These are phyloP conservation scores for Eudorina sp. DNA, from an alignment of 139 green algal genomes.

Conservation along the genomic window DNA sequence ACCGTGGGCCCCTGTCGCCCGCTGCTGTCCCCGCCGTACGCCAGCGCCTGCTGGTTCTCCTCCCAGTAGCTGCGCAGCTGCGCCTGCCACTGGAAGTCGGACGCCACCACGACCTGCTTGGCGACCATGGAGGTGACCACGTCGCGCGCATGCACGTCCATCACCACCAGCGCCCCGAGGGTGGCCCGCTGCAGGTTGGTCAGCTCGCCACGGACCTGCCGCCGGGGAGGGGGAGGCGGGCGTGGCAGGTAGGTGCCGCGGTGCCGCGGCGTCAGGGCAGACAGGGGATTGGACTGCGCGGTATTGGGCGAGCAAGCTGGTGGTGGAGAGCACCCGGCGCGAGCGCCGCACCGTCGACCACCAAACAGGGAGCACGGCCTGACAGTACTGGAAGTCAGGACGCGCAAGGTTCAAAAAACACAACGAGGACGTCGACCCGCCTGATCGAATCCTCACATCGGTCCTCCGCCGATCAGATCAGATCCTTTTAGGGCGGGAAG, in stretches of 20 bases:
- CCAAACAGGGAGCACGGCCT: too few relatives aligned
- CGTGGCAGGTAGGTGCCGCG: neutral
- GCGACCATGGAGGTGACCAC: conserved; percentile 65
- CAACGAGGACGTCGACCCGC: too few relatives aligned
- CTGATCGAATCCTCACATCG: too few relatives aligned
- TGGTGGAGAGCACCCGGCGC: too few relatives aligned
- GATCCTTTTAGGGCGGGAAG: too few relatives aligned
- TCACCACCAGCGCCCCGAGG: conserved; percentile 83
- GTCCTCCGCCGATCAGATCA: too few relatives aligned
- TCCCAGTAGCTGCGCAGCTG: conserved; percentile 88
- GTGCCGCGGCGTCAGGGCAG: too few relatives aligned
- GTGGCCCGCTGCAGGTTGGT: conserved; percentile 80
- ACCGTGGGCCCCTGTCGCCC: conserved; percentile 51
- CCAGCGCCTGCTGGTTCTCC: conserved; percentile 53
- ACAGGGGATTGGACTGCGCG: too few relatives aligned
- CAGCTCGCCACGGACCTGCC: conserved; percentile 76
- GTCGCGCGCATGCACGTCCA: conserved; percentile 87
- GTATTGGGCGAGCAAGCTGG: too few relatives aligned
- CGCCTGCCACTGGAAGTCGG: conserved; percentile 71
- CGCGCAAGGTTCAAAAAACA: too few relatives aligned
- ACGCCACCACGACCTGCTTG: conserved; percentile 54
- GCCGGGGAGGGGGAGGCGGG: neutral
- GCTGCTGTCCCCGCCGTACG: conserved; percentile 36
- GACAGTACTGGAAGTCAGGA: too few relatives aligned
- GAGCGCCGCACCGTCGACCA: too few relatives aligned